A percentile compares a stretch with the other conserved stretches of the same genome.
phyloP scores from a whole-genome alignment of 148 eudicot species.

The Polygonum maritimum region DNA sequence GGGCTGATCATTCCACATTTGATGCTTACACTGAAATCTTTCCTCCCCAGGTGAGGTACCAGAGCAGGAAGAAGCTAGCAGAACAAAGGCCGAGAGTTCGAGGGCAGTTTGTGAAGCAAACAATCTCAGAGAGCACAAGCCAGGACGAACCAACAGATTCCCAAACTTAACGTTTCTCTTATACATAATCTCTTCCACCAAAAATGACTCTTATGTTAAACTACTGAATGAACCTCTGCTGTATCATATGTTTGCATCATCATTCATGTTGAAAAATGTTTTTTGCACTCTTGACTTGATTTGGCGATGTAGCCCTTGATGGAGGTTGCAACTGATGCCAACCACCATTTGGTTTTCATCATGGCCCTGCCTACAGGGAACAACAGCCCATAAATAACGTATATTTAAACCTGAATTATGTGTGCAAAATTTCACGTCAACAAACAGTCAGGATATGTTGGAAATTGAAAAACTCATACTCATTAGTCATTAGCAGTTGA shows the following conservation, averaged over 20 bases:
- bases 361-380: not conserved
- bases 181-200: not conserved
- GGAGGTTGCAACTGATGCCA: not conserved
- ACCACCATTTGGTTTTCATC: not conserved
- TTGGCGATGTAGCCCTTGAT: not conserved
- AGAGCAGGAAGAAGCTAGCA: constrained; percentile 33
- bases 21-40: no score
- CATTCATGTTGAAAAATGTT: not conserved
- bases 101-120: constrained; percentile 28
- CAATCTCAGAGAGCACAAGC: constrained; percentile 18
- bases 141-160: constrained; percentile 1
- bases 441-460: no score
- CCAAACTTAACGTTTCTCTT: not conserved
- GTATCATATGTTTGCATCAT: not conserved
- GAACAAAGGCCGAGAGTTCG: constrained; percentile 34
- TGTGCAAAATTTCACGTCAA: no score
- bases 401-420: no score
- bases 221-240: not conserved
- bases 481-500: no score
- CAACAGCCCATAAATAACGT: no score
- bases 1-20: not conserved
- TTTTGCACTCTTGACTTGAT: not conserved
- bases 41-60: constrained; percentile 23
- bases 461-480: no score
- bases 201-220: not conserved